Evolutionary conservation across 176 grass and related monocot genomes (phyloP), one percentile per base, ranked within the genome.

Genomic region (Oryza glumipatula): DNA sequence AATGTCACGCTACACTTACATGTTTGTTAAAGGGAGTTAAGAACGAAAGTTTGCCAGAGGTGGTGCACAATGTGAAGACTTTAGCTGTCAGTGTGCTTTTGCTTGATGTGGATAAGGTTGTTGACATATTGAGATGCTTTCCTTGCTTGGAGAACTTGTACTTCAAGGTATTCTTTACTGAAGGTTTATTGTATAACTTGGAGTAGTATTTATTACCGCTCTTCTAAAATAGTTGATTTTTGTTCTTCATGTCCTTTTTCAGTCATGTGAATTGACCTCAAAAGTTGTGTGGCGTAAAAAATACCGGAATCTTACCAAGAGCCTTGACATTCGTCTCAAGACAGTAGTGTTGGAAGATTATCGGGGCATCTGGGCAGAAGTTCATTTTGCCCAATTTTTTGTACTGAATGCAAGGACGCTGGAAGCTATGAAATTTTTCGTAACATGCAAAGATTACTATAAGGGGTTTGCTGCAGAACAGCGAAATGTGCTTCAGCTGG

Each of bases 71-170:
- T n/a, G 32, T 76, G 9, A 76, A 76, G 51, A 76, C 54, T 38
- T 38, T 60, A 60, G 17, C 49, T 76, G 5, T 76, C 1, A 9
- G 21, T 76, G 5, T 13, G 51, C 4, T 3, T 76, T 0, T 51
- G 21, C 49, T 60, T 76, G 3, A 10, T 38, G 10, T 76, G 49
- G 32, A 38, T 21, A 19, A 1, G 4, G 32, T 76, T 36, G 56
- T 76, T 76, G 4, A 56, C 32, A 32, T 75, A 22, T 30, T 75
- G 46, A 75, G 23, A 19, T 75, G 72, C 72, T 75, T 75, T 52
- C 72, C 51, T 5, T 76, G 30, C 49, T 76, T 58, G 49, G 74
- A 76, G 15, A 60, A 2, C 15, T 22, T 76, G 9, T 76, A 76
- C 30, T 36, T 76, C 35, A 26, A 76, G 49, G 74, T 5, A 33